Conservation (phyloP, 192 early-diverging fungal genomes). For the Umbelopsis ramanniana region DNA sequence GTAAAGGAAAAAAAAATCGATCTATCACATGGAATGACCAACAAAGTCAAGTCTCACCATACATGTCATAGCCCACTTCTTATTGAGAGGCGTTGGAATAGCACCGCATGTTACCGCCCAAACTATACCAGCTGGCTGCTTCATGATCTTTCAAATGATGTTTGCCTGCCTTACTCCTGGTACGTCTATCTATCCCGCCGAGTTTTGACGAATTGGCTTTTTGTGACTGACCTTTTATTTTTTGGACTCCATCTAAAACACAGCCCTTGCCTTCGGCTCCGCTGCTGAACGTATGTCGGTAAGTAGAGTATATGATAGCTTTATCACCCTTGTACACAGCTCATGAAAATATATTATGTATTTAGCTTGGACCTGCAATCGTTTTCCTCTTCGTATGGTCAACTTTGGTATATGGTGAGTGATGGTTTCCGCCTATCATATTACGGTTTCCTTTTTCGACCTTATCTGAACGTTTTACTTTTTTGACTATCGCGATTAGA, state of each 20-base stretch:
- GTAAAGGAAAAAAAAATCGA: slow-evolving; percentile 22
- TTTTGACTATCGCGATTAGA: slow-evolving; percentile 36
- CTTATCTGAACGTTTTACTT: not conserved
- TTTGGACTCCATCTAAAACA: not conserved
- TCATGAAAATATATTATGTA: slow-evolving; percentile 11
- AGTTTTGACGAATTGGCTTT: not conserved
- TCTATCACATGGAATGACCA: not conserved
- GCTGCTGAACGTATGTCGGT: slow-evolving; percentile 77
- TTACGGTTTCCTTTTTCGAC: not conserved
- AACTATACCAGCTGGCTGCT: slow-evolving; percentile 65
- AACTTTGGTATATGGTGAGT: slow-evolving; percentile 59
- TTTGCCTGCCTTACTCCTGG: slow-evolving; percentile 74
- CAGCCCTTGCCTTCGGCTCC: slow-evolving; percentile 69
- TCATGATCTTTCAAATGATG: slow-evolving; percentile 80
- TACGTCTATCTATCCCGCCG: not conserved
- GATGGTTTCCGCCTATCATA: not conserved
- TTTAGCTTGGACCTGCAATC: slow-evolving; percentile 45
- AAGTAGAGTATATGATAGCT: slow-evolving; percentile 23
- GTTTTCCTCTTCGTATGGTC: slow-evolving; percentile 43
- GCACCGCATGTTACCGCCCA: slow-evolving; percentile 60
- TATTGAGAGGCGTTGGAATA: slow-evolving; percentile 61
- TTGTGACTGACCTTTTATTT: not conserved
- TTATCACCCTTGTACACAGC: not conserved
- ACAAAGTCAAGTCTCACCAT: not conserved
- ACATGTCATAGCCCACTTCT: slow-evolving; percentile 50